Evolutionary conservation across 805 yeast genomes (phyloP).

Genomic region (Metschnikowia picachoensis): DNA sequence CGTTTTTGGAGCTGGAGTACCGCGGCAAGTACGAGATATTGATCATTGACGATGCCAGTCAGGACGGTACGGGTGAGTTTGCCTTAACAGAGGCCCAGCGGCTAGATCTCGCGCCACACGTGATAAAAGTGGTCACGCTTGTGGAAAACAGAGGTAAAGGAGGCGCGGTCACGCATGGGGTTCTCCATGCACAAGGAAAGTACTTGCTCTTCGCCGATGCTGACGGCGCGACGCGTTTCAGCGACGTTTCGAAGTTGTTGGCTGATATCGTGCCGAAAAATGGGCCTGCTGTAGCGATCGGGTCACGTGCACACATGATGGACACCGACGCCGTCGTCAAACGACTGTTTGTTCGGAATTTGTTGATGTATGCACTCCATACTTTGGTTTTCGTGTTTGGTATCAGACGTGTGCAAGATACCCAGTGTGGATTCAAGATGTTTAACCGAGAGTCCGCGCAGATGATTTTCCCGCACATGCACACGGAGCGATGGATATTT

Average conservation of each 20-base stretch:
- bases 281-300: slow-evolving; percentile 68
- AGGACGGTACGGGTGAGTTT: slow-evolving; percentile 70
- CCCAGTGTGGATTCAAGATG: slow-evolving; percentile 96
- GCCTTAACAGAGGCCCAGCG: slow-evolving; percentile 61
- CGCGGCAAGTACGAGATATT: slow-evolving; percentile 62
- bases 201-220: slow-evolving; percentile 91
- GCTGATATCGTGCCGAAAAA: slow-evolving; percentile 30
- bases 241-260: slow-evolving; percentile 57
- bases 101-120: slow-evolving; percentile 49
- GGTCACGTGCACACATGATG: slow-evolving; percentile 96
- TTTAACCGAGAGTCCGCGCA: slow-evolving; percentile 69
- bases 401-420: slow-evolving; percentile 78
- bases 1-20: slow-evolving; percentile 41
- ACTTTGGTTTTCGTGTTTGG: slow-evolving; percentile 85
- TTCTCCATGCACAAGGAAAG: slow-evolving; percentile 68
- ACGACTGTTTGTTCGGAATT: slow-evolving; percentile 80
- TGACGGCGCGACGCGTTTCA: slow-evolving; percentile 88
- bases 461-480: slow-evolving; percentile 80
- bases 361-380: slow-evolving; percentile 90
- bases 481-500: slow-evolving; percentile 97
- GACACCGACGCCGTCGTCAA: slow-evolving; percentile 95
- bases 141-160: slow-evolving; percentile 80
- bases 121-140: slow-evolving; percentile 67
- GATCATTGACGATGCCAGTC: slow-evolving; percentile 89
- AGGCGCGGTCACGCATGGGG: slow-evolving; percentile 95